Conservation (phyloP, 495 filamentous ascomycete species). For the Neurospora sp. region DNA sequence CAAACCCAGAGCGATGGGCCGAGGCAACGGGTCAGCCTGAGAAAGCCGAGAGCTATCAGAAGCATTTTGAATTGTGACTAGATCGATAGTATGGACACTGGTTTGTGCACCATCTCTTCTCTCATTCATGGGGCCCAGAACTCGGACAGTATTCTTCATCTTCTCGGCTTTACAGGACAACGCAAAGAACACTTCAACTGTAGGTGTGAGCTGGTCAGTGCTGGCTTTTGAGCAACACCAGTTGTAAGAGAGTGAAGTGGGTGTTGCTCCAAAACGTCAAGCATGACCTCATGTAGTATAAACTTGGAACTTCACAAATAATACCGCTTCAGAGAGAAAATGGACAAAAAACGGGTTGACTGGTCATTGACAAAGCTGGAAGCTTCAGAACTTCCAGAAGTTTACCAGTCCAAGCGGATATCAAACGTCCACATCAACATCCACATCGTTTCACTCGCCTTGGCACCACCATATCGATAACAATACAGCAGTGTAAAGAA, state of each 20-base stretch:
- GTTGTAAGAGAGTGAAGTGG: neutral
- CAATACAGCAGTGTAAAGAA: neutral
- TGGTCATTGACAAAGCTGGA: neutral
- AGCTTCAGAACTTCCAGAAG: neutral
- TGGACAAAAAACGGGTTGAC: neutral
- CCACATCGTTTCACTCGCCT: neutral
- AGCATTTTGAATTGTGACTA: neutral
- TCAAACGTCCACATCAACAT: neutral
- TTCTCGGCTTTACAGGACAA: neutral
- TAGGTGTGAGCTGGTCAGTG: neutral
- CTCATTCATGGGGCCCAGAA: neutral
- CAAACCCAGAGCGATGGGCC: neutral
- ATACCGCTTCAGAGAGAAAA: neutral
- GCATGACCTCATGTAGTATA: neutral
- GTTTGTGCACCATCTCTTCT: neutral
- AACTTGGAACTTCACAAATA: neutral
- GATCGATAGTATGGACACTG: neutral
- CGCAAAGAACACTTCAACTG: neutral
- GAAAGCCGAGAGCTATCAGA: neutral
- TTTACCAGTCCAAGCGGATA: neutral
- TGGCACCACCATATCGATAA: neutral
- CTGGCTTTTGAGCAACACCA: neutral
- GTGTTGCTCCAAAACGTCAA: neutral
- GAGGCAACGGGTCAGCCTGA: neutral
- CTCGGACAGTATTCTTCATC: neutral